Base-by-base conservation (phyloP, 768 basidiomycete genomes). In the Mycena indigotica region DNA sequence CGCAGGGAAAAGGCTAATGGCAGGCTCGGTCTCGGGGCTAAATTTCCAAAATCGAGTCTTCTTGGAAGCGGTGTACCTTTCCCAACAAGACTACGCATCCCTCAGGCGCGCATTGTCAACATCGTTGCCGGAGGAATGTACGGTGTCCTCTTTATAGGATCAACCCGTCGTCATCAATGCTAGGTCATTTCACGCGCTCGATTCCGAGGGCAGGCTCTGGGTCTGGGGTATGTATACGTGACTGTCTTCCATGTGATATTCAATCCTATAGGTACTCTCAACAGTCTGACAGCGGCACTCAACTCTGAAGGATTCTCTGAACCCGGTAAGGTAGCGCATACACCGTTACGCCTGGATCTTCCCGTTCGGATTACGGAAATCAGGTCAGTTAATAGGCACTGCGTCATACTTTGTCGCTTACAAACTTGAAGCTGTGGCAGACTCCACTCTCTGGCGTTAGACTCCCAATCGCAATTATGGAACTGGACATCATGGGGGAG, bases 161-260 rank as follows among this genome's bases (percentile, higher is more conserved):
- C 46, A 48, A 40, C 40, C 46, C 21, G 17, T 46, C 23, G 49
- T 35, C 29, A 58, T 51, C 24, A 52, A 16, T 30, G 21, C 28
- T 57, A 94, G 91, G 91, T 91, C 87, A 28, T 95, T 93, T 71
- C 88, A 93, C 66, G 92, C 91, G 2, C 73, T 95, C 38, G 90
- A 94, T 70, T 85, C 89, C 1, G 70, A 81, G 49, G 93, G 93
- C 5, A 71, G 74, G 28, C 72, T 95, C 23, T 80, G 86, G 66
- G 87, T 87, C n/a, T 95, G 93, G 91, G 94, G 91, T 90, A 65
- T 5, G 24, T n/a, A n/a, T n/a, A n/a, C n/a, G n/a, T n/a, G n/a
- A n/a, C n/a, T n/a, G n/a, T n/a, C n/a, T n/a, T n/a, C n/a, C n/a
- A n/a, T n/a, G n/a, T n/a, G n/a, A n/a, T n/a, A n/a, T n/a, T n/a